A percentile compares a stretch with the other conserved stretches of the same genome.
Evolutionary conservation across 106 monocot genomes (phyloP).

Genomic region (Acorus gramineus): DNA sequence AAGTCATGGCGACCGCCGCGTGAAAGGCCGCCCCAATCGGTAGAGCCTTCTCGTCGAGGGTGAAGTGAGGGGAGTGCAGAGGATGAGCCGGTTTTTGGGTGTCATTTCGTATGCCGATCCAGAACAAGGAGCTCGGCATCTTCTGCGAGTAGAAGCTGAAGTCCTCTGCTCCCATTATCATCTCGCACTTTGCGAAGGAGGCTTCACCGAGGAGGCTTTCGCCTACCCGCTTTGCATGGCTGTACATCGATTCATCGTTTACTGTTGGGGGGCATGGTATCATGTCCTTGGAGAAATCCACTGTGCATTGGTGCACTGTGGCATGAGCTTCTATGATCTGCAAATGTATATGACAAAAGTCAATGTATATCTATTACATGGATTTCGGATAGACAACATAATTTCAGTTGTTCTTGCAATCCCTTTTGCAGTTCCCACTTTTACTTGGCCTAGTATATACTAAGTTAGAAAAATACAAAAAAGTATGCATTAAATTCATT

Average conservation of each 20-base stretch:
- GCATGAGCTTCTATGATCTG: slow-evolving; percentile 22
- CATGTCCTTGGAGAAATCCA: slow-evolving; percentile 16
- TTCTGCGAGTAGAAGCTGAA: slow-evolving; percentile 29
- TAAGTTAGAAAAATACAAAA: too few relatives aligned
- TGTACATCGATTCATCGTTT: slow-evolving; percentile 16
- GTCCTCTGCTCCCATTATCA: slow-evolving; percentile 23
- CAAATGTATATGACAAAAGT: too few relatives aligned
- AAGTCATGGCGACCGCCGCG: too few relatives aligned
- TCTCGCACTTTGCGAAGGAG: not conserved
- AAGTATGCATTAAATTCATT: too few relatives aligned
- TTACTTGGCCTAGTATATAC: too few relatives aligned
- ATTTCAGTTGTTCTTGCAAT: too few relatives aligned
- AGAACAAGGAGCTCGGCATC: slow-evolving; percentile 19
- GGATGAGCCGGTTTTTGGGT: slow-evolving; percentile 12
- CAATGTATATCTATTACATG: too few relatives aligned
- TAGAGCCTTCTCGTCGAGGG: slow-evolving; percentile 22
- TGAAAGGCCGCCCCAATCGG: not conserved
- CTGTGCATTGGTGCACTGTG: slow-evolving; percentile 12
- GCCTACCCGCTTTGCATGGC: slow-evolving; percentile 17
- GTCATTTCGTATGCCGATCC: slow-evolving; percentile 15
- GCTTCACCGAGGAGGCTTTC: slow-evolving; percentile 12
- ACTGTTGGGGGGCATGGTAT: slow-evolving; percentile 24
- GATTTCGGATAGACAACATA: too few relatives aligned
- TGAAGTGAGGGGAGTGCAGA: slow-evolving; percentile 23
- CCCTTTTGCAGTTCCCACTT: too few relatives aligned